phyloP scores from a whole-genome alignment of 75 land plant genomes.

The Pinus taeda region DNA sequence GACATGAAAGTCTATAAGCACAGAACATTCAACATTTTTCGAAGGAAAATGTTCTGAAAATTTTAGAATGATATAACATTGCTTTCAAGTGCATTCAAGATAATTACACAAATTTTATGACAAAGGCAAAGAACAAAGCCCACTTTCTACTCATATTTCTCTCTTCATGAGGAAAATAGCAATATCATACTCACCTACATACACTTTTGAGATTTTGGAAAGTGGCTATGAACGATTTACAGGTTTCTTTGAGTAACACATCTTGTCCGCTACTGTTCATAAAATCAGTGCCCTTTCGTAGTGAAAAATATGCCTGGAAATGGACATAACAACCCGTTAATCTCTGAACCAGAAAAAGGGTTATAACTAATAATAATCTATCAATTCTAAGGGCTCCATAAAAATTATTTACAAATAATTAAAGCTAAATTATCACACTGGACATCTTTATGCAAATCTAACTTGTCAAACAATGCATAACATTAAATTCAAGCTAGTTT shows the following conservation, averaged over 20 bases:
- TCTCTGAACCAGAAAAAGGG: neutral
- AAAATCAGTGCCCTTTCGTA: neutral
- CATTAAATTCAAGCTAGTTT: neutral
- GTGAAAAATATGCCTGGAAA: slow-evolving; percentile 11
- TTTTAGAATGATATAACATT: neutral
- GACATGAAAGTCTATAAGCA: neutral
- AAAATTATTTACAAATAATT: neutral
- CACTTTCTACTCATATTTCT: no score
- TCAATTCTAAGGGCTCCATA: neutral
- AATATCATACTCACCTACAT: neutral
- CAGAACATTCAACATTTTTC: neutral
- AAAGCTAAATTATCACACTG: neutral
- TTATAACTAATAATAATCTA: neutral
- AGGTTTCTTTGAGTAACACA: neutral
- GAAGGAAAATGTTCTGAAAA: neutral
- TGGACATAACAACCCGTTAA: neutral
- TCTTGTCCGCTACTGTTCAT: neutral
- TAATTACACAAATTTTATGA: neutral
- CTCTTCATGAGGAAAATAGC: no score
- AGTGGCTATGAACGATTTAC: neutral
- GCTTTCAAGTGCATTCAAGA: neutral
- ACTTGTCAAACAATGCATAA: no score
- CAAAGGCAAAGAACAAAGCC: neutral
- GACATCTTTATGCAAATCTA: neutral
- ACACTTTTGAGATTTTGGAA: neutral